phyloP scores from a whole-genome alignment of 495 filamentous ascomycete species.

The Talaromyces stipitatus region DNA sequence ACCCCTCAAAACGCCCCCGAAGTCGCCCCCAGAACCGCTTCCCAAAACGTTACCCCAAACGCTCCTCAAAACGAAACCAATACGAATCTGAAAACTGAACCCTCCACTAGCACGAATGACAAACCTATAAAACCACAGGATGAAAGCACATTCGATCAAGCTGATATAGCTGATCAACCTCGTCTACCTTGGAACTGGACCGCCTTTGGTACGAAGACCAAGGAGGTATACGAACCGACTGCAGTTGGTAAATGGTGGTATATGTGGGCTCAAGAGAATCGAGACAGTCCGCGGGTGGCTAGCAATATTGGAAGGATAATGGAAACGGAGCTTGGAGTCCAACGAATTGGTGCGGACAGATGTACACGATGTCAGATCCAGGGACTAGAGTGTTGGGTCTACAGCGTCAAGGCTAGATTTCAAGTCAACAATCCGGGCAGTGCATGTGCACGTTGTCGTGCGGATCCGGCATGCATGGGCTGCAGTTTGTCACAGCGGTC shows the following conservation, averaged over 20 bases:
- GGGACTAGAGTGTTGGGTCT: not conserved
- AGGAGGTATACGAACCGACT: not conserved
- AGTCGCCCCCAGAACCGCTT: too few species aligned
- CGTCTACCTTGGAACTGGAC: not conserved
- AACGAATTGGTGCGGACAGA: not conserved
- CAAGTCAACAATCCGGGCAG: not conserved
- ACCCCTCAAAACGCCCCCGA: too few species aligned
- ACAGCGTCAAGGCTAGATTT: not conserved
- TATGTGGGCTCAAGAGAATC: not conserved
- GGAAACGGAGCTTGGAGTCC: not conserved
- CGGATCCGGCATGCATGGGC: not conserved
- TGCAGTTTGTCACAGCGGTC: not conserved
- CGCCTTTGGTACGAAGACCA: not conserved
- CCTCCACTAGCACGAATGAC: too few species aligned
- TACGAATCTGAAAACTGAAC: too few species aligned
- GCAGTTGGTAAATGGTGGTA: not conserved
- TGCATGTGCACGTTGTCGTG: not conserved
- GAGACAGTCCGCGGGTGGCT: not conserved
- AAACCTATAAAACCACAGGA: too few species aligned
- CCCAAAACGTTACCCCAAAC: too few species aligned
- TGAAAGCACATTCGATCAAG: not conserved
- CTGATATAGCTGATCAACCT: not conserved
- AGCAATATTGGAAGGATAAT: conserved; percentile 2
- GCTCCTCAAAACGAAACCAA: too few species aligned
- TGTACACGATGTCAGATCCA: not conserved